These are phyloP conservation scores for Parasarocladium wereldwijsianum DNA, from an alignment of 2,329 filamentous ascomycete genomes.

Conservation along the genomic window DNA sequence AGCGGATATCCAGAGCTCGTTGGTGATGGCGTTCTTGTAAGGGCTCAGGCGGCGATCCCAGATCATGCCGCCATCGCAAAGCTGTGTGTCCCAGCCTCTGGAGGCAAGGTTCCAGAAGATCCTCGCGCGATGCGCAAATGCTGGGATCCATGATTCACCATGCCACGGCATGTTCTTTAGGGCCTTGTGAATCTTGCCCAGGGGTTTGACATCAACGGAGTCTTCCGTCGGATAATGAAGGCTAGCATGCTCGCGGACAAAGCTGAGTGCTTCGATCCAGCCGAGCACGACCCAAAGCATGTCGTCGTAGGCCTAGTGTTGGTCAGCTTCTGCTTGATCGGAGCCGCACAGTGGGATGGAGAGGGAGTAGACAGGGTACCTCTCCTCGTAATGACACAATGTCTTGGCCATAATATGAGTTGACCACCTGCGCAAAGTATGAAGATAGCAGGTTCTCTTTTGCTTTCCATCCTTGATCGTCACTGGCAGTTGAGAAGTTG, in stretches of 20 bases:
- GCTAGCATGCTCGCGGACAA: conserved; percentile 54
- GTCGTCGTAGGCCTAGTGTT: conserved; percentile 65
- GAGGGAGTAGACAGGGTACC: too few relatives aligned
- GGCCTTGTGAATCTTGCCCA: conserved; percentile 13
- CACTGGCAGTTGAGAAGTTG: conserved; percentile 16
- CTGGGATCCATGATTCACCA: conserved; percentile 56
- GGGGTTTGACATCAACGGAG: conserved; percentile 1
- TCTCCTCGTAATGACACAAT: conserved; percentile 54
- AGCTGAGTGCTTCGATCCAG: conserved; percentile 73
- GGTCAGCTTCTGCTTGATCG: too few relatives aligned
- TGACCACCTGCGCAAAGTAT: conserved; percentile 63
- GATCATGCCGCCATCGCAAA: conserved; percentile 79
- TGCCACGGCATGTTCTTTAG: conserved; percentile 47
- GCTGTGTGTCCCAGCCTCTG: conserved; percentile 63
- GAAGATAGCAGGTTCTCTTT: conserved; percentile 69
- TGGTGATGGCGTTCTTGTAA: conserved; percentile 96
- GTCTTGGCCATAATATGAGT: conserved; percentile 81
- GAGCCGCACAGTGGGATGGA: too few relatives aligned
- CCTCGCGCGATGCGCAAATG: conserved; percentile 70
- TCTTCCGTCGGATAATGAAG: conserved; percentile 37
- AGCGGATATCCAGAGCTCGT: conserved; percentile 75
- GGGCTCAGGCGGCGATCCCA: conserved; percentile 72
- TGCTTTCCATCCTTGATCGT: conserved; percentile 26
- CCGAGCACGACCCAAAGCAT: conserved; percentile 91
- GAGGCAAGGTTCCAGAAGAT: conserved; percentile 75